Percentiles rank a stretch among this genome's conserved stretches.
These are phyloP conservation scores for Saccharomycopsis microspora DNA, from an alignment of 805 yeast species.

Conservation along the genomic window DNA sequence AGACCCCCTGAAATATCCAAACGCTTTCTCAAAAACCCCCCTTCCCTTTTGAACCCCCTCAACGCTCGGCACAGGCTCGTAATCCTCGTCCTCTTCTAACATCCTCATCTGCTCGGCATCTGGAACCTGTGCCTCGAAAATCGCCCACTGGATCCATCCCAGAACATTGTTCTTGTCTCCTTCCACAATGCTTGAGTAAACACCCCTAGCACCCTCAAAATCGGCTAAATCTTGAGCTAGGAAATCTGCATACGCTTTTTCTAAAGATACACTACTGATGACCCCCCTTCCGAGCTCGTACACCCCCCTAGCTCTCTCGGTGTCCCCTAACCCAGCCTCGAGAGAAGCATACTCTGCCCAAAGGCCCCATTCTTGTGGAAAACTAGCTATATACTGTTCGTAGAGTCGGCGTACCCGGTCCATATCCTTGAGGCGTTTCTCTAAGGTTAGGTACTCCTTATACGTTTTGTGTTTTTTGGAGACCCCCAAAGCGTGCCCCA, in stretches of 20 bases:
- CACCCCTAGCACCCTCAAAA: slow-evolving; percentile 41
- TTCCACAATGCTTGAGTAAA: slow-evolving; percentile 32
- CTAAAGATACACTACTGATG: slow-evolving; percentile 20
- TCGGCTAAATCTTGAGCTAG: slow-evolving; percentile 41
- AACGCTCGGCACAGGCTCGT: slow-evolving; percentile 34
- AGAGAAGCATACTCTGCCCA: slow-evolving; percentile 61
- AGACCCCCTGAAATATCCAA: slow-evolving; percentile 29
- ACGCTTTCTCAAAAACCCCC: slow-evolving; percentile 42
- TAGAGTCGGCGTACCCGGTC: slow-evolving; percentile 68
- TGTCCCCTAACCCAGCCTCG: slow-evolving; percentile 59
- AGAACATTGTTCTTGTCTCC: slow-evolving; percentile 24
- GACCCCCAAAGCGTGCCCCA: slow-evolving; percentile 65
- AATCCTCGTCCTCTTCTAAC: slow-evolving; percentile 22
- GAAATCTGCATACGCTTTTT: slow-evolving; percentile 37
- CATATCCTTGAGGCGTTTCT: slow-evolving; percentile 60
- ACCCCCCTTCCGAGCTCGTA: slow-evolving; percentile 38
- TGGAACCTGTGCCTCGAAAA: slow-evolving; percentile 60
- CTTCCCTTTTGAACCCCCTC: slow-evolving; percentile 43
- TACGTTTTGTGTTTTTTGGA: slow-evolving; percentile 42
- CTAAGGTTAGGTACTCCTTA: slow-evolving; percentile 55
- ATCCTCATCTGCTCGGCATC: slow-evolving; percentile 34
- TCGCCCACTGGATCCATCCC: slow-evolving; percentile 56
- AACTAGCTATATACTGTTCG: slow-evolving; percentile 48
- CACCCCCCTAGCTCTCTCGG: slow-evolving; percentile 54
- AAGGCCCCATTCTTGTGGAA: slow-evolving; percentile 28